Percentiles rank a stretch among this genome's conserved stretches.
Conservation (phyloP, 2,329 filamentous ascomycete genomes). For the Zasmidium citrigriseum region DNA sequence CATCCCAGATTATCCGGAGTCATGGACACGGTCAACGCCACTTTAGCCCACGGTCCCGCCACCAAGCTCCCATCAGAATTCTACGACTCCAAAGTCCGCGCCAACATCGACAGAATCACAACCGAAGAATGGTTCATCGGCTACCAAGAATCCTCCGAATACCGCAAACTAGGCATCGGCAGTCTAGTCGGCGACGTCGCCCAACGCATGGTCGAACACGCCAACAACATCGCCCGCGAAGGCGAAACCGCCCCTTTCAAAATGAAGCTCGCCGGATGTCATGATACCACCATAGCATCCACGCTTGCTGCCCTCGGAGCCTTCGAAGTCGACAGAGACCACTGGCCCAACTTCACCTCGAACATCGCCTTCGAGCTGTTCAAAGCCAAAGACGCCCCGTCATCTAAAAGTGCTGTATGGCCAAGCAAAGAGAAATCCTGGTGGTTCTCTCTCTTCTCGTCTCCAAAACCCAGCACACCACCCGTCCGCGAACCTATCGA, state of each 20-base stretch:
- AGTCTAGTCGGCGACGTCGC: slow-evolving; percentile 81
- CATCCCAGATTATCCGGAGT: slow-evolving; percentile 84
- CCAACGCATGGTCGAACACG: slow-evolving; percentile 48
- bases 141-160: slow-evolving; percentile 81
- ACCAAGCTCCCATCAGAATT: slow-evolving; percentile 74
- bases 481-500: slow-evolving; percentile 55
- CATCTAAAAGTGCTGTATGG: slow-evolving; percentile 16
- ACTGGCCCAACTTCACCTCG: slow-evolving; percentile 92
- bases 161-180: slow-evolving; percentile 86
- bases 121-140: slow-evolving; percentile 94
- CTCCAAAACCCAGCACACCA: slow-evolving; percentile 10
- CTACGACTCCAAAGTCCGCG: slow-evolving; percentile 72
- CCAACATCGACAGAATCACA: slow-evolving; percentile 70
- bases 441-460: slow-evolving; percentile 31
- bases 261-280: slow-evolving; percentile 81
- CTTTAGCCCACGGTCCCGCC: slow-evolving; percentile 76
- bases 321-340: slow-evolving; percentile 62
- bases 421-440: slow-evolving; percentile 27
- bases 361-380: slow-evolving; percentile 92
- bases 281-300: slow-evolving; percentile 88
- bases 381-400: slow-evolving; percentile 48
- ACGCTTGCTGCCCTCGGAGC: slow-evolving; percentile 77
- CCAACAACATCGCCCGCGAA: slow-evolving; percentile 41
- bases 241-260: slow-evolving; percentile 57
- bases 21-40: slow-evolving; percentile 92